Evolutionary conservation across 2,329 filamentous ascomycete species (phyloP).

Genomic region (Calonectria multiphialidica): DNA sequence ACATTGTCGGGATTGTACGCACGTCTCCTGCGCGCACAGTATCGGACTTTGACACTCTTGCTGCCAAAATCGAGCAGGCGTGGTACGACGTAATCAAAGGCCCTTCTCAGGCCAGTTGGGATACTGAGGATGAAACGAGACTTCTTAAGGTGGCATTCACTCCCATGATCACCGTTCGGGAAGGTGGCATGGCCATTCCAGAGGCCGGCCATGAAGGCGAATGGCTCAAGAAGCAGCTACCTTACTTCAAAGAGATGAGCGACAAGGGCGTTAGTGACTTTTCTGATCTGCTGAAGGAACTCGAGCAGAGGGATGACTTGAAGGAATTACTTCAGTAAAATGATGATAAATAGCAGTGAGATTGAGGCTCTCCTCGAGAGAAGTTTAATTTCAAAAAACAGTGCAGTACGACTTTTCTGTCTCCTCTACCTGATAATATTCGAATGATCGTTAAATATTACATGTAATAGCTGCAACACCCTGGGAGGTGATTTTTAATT

Average conservation of each 20-base stretch:
- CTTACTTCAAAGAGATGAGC: slow-evolving; percentile 29
- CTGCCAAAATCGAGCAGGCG: slow-evolving; percentile 19
- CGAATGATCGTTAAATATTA: too few species aligned
- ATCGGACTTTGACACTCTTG: slow-evolving; percentile 28
- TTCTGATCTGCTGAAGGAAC: slow-evolving; percentile 10
- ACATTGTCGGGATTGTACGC: slow-evolving; percentile 32
- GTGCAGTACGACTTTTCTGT: too few species aligned
- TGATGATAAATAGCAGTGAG: too few species aligned
- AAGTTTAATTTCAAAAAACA: too few species aligned
- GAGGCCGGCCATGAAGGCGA: slow-evolving; percentile 31
- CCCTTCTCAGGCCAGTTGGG: neutral
- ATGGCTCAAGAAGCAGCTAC: slow-evolving; percentile 29
- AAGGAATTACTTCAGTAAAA: neutral
- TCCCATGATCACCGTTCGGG: slow-evolving; percentile 32
- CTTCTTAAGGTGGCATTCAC: slow-evolving; percentile 30
- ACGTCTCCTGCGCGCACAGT: slow-evolving; percentile 22
- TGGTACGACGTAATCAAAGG: slow-evolving; percentile 24
- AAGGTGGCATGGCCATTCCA: slow-evolving; percentile 34
- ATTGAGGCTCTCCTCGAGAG: too few species aligned
- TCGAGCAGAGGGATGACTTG: slow-evolving; percentile 26
- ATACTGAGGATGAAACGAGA: slow-evolving; percentile 13
- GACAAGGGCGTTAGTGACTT: neutral
- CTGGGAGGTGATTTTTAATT: too few species aligned
- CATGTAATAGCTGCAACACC: too few species aligned
- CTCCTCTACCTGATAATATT: too few species aligned